Base-by-base conservation (phyloP, 352 stramenopile species). In the Pythium scleroteichum region DNA sequence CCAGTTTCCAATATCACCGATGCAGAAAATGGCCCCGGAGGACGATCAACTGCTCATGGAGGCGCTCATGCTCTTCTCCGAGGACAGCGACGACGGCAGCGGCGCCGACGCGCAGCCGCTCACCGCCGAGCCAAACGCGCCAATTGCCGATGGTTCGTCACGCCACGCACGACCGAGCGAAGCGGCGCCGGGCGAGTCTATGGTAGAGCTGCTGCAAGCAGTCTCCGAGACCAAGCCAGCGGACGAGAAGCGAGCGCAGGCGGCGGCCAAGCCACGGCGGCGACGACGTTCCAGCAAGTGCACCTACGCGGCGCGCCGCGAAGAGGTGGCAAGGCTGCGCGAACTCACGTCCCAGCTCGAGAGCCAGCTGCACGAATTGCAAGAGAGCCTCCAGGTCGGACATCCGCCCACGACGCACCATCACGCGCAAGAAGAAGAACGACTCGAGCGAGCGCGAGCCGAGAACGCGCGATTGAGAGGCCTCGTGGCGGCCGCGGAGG, bases 291-390 rank as follows among this genome's bases (percentile, higher is more conserved):
- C 19, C 32, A 56, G 49, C 44, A 87, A 87, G 51, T 87, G 77
- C 73, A 87, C 77, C 1, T 87, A 87, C 62, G 77, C 75, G 3
- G 71, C 77, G 52, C 71, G 77, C 58, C 74, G 75, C 45, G 72
- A 79, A 64, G 77, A 87, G 53, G 75, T 82, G 24, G 68, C 71
- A 26, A 63, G 72, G 22, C 71, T 87, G 10, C 71, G 77, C 1
- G 33, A 65, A 4, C 65, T 82, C 50, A 68, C 66, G 2, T 54
- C 68, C 32, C 39, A 62, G 16, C 73, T 87, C 17, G 71, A 84
- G 35, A 66, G 48, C 26, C 63, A 71, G 39, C 64, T 87, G 2
- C 68, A 55, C 22, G 52, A 65, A 29, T 53, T 87, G 10, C 32
- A 56, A 23, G 32, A 46, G 7, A 17, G 17, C 16, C 38, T 20